A percentile compares a stretch with the other conserved stretches of the same genome.
Evolutionary conservation across 1,284 basidiomycete species (phyloP).

Genomic region (Cryptococcus sp.): DNA sequence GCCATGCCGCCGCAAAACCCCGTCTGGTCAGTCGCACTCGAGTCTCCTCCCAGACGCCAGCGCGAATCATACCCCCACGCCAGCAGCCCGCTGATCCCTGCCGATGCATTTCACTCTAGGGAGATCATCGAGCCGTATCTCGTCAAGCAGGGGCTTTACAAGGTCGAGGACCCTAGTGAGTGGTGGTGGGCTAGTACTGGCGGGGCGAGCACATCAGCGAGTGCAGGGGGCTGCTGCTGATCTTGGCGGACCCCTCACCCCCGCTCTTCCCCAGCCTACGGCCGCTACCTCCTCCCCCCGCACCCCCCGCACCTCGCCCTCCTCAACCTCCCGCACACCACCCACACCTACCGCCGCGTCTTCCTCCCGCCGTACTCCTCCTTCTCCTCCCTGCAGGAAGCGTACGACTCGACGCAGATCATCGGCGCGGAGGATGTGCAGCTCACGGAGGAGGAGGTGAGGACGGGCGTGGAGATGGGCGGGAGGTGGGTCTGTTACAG

Average conservation of each 20-base stretch:
- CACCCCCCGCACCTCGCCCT: slow-evolving; percentile 40
- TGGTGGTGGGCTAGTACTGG: background rate
- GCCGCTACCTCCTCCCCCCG: slow-evolving; percentile 39
- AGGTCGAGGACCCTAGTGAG: slow-evolving; percentile 44
- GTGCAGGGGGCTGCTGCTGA: no score
- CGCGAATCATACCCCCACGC: background rate
- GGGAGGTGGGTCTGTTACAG: slow-evolving; percentile 50
- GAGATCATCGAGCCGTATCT: slow-evolving; percentile 46
- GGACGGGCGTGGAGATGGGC: slow-evolving; percentile 25
- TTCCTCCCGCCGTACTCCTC: slow-evolving; percentile 36
- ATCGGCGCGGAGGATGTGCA: slow-evolving; percentile 45
- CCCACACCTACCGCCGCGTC: slow-evolving; percentile 39
- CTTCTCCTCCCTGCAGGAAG: slow-evolving; percentile 30
- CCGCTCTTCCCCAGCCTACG: slow-evolving; percentile 35
- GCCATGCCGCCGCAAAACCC: slow-evolving; percentile 15
- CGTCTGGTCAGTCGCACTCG: slow-evolving; percentile 8
- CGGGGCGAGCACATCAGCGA: no score
- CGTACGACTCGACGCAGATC: slow-evolving; percentile 43
- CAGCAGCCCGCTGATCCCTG: background rate
- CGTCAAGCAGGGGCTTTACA: slow-evolving; percentile 33
- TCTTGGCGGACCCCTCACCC: background rate
- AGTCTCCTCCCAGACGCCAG: background rate
- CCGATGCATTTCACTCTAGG: slow-evolving; percentile 21
- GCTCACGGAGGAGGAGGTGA: slow-evolving; percentile 39
- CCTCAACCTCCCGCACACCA: slow-evolving; percentile 35